phyloP scores from a whole-genome alignment of 495 filamentous ascomycete species.

The Xylaria telfairii region DNA sequence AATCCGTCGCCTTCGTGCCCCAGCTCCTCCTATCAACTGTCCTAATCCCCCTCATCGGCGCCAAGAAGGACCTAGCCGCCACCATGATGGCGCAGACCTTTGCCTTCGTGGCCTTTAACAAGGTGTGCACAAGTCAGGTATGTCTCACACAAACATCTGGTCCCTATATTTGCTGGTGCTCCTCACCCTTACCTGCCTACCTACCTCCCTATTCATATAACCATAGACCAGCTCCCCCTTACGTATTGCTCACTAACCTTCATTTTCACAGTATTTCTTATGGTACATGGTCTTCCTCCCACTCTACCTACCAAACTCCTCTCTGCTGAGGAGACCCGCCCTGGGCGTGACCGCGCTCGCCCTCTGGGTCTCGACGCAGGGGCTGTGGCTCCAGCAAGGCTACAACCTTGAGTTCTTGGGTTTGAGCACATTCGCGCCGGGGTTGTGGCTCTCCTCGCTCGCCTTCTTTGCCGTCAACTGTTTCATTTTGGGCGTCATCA shows the following conservation, averaged over 20 bases:
- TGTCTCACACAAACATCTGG: slow-evolving; percentile 16
- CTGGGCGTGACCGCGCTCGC: slow-evolving; percentile 67
- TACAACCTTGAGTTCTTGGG: slow-evolving; percentile 90
- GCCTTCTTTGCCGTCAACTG: slow-evolving; percentile 84
- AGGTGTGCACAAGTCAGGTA: slow-evolving; percentile 98
- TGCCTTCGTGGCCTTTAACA: slow-evolving; percentile 96
- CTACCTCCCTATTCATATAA: not conserved
- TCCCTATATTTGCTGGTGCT: not conserved
- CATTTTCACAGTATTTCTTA: slow-evolving; percentile 77
- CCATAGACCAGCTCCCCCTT: not conserved
- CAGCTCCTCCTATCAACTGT: slow-evolving; percentile 80
- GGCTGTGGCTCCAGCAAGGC: slow-evolving; percentile 85
- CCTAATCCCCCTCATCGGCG: slow-evolving; percentile 77
- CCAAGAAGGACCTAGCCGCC: slow-evolving; percentile 79
- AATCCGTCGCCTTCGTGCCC: slow-evolving; percentile 85
- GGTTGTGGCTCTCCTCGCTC: slow-evolving; percentile 75
- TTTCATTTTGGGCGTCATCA: slow-evolving; percentile 83
- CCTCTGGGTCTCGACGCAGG: slow-evolving; percentile 78
- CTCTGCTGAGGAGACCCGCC: slow-evolving; percentile 62
- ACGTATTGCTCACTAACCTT: not conserved
- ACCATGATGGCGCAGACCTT: slow-evolving; percentile 99
- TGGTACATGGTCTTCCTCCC: slow-evolving; percentile 96
- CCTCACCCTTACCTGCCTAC: not conserved
- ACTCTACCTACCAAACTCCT: slow-evolving; percentile 83
- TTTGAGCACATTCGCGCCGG: slow-evolving; percentile 81